Evolutionary conservation across 225 moss, liverwort and hornwort genomes (phyloP).

Genomic region (Pseudoscleropodium purum): DNA sequence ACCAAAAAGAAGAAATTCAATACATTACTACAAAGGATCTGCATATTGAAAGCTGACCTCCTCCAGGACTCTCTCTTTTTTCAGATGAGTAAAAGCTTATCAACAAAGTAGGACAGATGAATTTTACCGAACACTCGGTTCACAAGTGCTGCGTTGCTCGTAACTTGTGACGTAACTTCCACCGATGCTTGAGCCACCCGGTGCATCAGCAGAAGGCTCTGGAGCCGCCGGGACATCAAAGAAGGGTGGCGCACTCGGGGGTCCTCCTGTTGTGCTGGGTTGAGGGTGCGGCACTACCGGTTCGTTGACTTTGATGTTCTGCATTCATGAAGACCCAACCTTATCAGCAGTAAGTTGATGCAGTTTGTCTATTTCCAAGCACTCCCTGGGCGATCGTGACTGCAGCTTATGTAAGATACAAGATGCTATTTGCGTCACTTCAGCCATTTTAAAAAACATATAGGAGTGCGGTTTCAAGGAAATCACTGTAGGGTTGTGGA

Average conservation of each 20-base stretch:
- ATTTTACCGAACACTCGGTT: constrained; percentile 47
- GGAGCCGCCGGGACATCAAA: constrained; percentile 32
- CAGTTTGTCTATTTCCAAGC: not conserved
- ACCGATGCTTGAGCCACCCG: constrained; percentile 6
- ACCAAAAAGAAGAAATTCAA: not conserved
- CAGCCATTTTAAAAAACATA: not conserved
- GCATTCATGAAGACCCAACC: not conserved
- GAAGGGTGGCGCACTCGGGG: constrained; percentile 86
- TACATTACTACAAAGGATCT: not conserved
- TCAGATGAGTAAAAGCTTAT: not conserved
- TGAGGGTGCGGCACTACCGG: constrained; percentile 22
- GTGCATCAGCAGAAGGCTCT: not conserved
- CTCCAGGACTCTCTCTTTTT: not conserved
- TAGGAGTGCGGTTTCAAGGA: not conserved
- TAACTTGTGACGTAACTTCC: constrained; percentile 37
- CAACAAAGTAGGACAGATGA: not conserved
- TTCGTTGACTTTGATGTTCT: not conserved
- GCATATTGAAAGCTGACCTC: not conserved
- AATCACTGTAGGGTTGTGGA: not conserved
- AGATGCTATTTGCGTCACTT: not conserved
- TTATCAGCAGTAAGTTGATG: not conserved
- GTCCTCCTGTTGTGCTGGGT: constrained; percentile 37
- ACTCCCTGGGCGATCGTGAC: not conserved
- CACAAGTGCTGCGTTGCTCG: constrained; percentile 32
- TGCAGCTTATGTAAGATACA: not conserved